Evolutionary conservation across 768 basidiomycete species (phyloP).

Genomic region (Tremella fuciformis): DNA sequence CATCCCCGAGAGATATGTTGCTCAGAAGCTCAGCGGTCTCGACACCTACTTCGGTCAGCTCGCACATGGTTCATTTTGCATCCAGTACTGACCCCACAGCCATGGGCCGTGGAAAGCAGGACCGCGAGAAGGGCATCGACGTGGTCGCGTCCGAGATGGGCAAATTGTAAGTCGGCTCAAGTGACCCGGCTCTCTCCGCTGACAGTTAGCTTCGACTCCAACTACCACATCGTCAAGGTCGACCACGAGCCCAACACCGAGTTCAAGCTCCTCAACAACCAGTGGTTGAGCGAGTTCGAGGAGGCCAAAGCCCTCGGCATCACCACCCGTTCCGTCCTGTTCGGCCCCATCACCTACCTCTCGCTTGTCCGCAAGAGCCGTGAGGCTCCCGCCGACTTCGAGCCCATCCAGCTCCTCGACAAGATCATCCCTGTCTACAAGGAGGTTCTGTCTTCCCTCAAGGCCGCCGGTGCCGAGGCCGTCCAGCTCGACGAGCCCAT

Average conservation of each 20-base stretch:
- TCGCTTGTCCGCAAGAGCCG: slow-evolving; percentile 86
- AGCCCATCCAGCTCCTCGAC: slow-evolving; percentile 83
- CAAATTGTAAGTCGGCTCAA: slow-evolving; percentile 74
- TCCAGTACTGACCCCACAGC: slow-evolving; percentile 50
- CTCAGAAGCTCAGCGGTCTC: slow-evolving; percentile 77
- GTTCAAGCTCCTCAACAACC: slow-evolving; percentile 95
- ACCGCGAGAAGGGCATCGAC: slow-evolving; percentile 74
- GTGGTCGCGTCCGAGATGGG: slow-evolving; percentile 99
- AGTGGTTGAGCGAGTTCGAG: slow-evolving; percentile 86
- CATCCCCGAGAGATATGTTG: slow-evolving; percentile 88
- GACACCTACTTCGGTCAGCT: slow-evolving; percentile 81
- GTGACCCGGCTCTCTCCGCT: slow-evolving; percentile 1
- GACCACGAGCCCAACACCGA: slow-evolving; percentile 85
- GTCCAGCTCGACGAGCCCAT: slow-evolving; percentile 98
- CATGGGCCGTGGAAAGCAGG: slow-evolving; percentile 97
- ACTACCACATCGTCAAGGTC: slow-evolving; percentile 98
- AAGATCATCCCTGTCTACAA: slow-evolving; percentile 89
- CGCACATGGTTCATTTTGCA: not conserved
- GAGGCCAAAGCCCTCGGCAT: slow-evolving; percentile 90
- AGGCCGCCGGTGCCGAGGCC: slow-evolving; percentile 85
- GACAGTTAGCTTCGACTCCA: slow-evolving; percentile 81
- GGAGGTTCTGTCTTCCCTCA: slow-evolving; percentile 82
- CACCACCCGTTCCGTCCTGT: slow-evolving; percentile 86
- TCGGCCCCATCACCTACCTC: slow-evolving; percentile 95
- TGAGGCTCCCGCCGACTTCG: slow-evolving; percentile 75